These are phyloP conservation scores for Brassica napus DNA, from an alignment of 345 rosid genomes.

Conservation along the genomic window DNA sequence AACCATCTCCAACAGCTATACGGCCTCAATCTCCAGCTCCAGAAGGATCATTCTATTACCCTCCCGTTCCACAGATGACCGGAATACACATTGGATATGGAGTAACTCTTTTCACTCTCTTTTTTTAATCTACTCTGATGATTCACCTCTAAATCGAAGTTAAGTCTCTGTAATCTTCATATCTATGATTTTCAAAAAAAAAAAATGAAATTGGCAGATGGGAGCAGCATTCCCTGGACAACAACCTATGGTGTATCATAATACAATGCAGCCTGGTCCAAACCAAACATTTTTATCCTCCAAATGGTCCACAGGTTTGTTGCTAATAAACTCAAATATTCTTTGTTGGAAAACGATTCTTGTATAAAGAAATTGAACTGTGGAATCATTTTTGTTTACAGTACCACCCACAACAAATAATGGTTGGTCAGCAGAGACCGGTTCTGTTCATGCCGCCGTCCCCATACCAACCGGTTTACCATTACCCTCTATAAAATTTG, in stretches of 20 bases:
- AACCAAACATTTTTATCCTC: conserved; percentile 65
- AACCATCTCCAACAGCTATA: conserved; percentile 69
- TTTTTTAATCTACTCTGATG: neutral
- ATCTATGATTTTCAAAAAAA: conserved; percentile 7
- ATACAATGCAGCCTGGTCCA: conserved; percentile 39
- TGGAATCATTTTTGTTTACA: neutral
- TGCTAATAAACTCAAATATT: neutral
- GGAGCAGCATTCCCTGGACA: conserved; percentile 58
- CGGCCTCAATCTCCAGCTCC: conserved; percentile 68
- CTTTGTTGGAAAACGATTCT: neutral
- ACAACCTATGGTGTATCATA: conserved; percentile 68
- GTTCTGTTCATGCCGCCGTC: conserved; percentile 61
- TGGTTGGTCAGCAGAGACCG: conserved; percentile 66
- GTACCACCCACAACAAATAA: conserved; percentile 54
- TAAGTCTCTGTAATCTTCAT: neutral
- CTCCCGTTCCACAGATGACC: conserved; percentile 58
- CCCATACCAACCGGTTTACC: conserved; percentile 63
- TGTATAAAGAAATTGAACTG: neutral
- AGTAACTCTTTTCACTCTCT: conserved; percentile 44
- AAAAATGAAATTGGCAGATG: conserved; percentile 47
- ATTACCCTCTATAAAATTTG: neutral
- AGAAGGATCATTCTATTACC: conserved; percentile 70
- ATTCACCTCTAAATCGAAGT: neutral
- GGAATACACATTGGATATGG: conserved; percentile 68
- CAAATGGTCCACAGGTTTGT: conserved; percentile 66